Conservation (phyloP, 2,329 filamentous ascomycete genomes). For the Cladophialophora immunda region DNA sequence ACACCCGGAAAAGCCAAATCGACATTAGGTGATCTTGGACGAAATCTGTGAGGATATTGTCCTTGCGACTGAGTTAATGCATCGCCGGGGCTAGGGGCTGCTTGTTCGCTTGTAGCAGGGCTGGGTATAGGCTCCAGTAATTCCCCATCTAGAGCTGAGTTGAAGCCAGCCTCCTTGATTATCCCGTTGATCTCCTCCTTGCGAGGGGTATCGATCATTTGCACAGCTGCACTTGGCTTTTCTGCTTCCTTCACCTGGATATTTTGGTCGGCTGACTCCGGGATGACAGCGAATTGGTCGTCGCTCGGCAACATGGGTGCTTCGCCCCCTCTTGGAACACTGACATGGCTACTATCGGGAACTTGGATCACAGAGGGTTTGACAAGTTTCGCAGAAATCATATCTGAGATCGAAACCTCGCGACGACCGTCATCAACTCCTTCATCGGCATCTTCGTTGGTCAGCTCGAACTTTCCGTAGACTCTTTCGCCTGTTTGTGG, state of each 20-base stretch:
- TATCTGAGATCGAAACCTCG: slow-evolving; percentile 67
- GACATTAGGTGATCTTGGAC: slow-evolving; percentile 21
- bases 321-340: slow-evolving; percentile 24
- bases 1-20: slow-evolving; percentile 8
- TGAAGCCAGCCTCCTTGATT: slow-evolving; percentile 60
- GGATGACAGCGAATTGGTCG: slow-evolving; percentile 32
- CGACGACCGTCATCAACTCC: slow-evolving; percentile 68
- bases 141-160: slow-evolving; percentile 55
- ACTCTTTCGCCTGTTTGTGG: slow-evolving; percentile 73
- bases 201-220: slow-evolving; percentile 46
- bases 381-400: slow-evolving; percentile 74
- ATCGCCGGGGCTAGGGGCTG: background rate
- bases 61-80: slow-evolving; percentile 4
- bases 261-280: slow-evolving; percentile 31
- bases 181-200: slow-evolving; percentile 54
- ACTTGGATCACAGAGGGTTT: slow-evolving; percentile 47
- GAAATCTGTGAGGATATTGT: slow-evolving; percentile 21
- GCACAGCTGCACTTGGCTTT: slow-evolving; percentile 1
- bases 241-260: slow-evolving; percentile 4
- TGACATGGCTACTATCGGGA: slow-evolving; percentile 38
- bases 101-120: background rate
- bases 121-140: slow-evolving; percentile 32
- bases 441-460: slow-evolving; percentile 65
- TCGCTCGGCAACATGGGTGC: slow-evolving; percentile 9
- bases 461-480: slow-evolving; percentile 79